phyloP scores from a whole-genome alignment of 2,329 filamentous ascomycete species.

The Plenodomus biglobosus region DNA sequence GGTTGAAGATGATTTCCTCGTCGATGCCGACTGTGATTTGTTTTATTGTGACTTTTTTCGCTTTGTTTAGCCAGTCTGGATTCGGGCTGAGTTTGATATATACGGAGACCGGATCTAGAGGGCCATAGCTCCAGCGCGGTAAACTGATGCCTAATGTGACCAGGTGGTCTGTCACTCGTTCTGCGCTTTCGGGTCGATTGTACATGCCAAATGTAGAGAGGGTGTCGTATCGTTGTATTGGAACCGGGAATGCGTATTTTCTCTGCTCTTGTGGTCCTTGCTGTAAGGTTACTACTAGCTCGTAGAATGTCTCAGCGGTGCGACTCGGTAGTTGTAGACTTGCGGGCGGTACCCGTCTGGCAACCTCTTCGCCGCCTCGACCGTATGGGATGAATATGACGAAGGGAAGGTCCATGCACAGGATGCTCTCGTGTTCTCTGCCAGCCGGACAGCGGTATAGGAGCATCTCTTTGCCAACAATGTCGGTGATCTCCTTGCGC shows the following conservation, averaged over 20 bases:
- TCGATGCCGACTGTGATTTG: constrained; percentile 93
- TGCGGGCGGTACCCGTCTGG: constrained; percentile 85
- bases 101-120: constrained; percentile 90
- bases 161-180: constrained; percentile 83
- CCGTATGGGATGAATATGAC: constrained; percentile 97
- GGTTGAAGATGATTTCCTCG: constrained; percentile 98
- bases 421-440: constrained; percentile 81
- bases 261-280: constrained; percentile 85
- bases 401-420: constrained; percentile 96
- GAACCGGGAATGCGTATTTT: constrained; percentile 88
- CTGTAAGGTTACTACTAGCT: constrained; percentile 93
- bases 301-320: constrained; percentile 96
- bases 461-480: constrained; percentile 94
- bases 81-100: constrained; percentile 95
- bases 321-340: constrained; percentile 87
- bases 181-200: constrained; percentile 87
- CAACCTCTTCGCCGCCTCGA: constrained; percentile 84
- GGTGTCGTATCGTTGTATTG: constrained; percentile 91
- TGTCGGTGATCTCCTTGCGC: constrained; percentile 84
- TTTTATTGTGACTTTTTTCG: constrained; percentile 87
- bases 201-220: constrained; percentile 99
- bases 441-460: constrained; percentile 84
- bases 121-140: constrained; percentile 94
- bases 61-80: constrained; percentile 86
- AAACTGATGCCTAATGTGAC: constrained; percentile 90